phyloP scores from a whole-genome alignment of 768 basidiomycete genomes.

The Mycena olivaceomarginata region DNA sequence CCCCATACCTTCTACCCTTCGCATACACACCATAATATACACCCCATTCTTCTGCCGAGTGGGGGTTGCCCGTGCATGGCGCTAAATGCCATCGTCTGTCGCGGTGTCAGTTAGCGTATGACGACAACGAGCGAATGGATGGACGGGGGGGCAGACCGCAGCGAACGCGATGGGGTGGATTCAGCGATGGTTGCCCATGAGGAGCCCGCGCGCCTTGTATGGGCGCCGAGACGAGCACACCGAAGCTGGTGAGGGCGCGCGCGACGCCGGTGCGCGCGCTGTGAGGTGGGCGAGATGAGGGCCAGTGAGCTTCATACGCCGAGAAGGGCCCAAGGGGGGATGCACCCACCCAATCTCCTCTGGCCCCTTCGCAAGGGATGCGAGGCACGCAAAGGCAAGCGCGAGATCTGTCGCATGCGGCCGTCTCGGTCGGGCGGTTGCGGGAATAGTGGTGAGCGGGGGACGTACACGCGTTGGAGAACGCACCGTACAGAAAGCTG shows the following conservation, averaged over 20 bases:
- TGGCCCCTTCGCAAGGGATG: not conserved
- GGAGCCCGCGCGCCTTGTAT: slow-evolving; percentile 29
- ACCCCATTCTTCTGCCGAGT: not conserved
- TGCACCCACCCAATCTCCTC: slow-evolving; percentile 26
- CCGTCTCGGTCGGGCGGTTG: not conserved
- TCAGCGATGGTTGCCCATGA: slow-evolving; percentile 11
- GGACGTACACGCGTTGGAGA: slow-evolving; percentile 17
- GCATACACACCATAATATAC: no score
- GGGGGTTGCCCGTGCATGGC: not conserved
- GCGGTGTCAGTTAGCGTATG: no score
- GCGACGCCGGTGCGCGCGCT: slow-evolving; percentile 27
- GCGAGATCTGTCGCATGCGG: slow-evolving; percentile 1
- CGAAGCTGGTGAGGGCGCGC: slow-evolving; percentile 12
- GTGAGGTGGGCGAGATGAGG: not conserved
- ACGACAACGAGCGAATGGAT: not conserved
- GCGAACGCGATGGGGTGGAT: slow-evolving; percentile 26
- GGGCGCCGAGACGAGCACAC: slow-evolving; percentile 20
- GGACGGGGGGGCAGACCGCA: slow-evolving; percentile 5
- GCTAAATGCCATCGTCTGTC: not conserved
- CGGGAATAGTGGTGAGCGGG: no score
- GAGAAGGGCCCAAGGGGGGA: not conserved
- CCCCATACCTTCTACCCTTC: no score
- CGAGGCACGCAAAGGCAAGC: slow-evolving; percentile 16
- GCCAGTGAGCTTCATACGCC: not conserved
- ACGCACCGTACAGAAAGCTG: slow-evolving; percentile 12